Evolutionary conservation across 257 asterid genomes (phyloP).

Genomic region (Solanum arcanum): DNA sequence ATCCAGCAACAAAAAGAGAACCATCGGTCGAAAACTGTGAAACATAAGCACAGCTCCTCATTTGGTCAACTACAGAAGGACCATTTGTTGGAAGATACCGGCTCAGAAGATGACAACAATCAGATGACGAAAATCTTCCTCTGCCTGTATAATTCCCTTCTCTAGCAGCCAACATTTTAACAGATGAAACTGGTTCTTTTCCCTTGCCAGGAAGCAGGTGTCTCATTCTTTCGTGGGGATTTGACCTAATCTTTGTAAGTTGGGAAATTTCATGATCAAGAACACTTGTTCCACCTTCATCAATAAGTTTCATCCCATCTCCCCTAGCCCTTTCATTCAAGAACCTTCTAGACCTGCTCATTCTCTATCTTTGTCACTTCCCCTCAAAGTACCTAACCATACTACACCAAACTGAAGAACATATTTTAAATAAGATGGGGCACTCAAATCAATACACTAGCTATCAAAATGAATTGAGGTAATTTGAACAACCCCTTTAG

Average conservation of each 20-base stretch:
- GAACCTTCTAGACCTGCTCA: constrained; percentile 47
- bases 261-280: constrained; percentile 54
- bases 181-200: constrained; percentile 50
- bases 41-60: constrained; percentile 59
- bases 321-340: constrained; percentile 14
- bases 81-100: constrained; percentile 60
- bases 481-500: not conserved
- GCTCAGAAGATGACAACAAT: constrained; percentile 71
- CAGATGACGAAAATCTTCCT: constrained; percentile 69
- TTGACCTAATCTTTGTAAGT: constrained; percentile 34
- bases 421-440: not conserved
- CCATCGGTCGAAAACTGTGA: constrained; percentile 90
- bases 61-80: constrained; percentile 51
- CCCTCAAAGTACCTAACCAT: not conserved
- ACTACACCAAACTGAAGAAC: not conserved
- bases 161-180: constrained; percentile 70
- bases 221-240: constrained; percentile 37
- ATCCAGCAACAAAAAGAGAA: constrained; percentile 78
- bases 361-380: not conserved
- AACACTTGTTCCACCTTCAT: constrained; percentile 4
- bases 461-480: not conserved
- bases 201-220: constrained; percentile 32
- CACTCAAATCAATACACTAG: not conserved
- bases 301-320: constrained; percentile 15
- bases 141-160: constrained; percentile 68